phyloP scores from a whole-genome alignment of 192 early-diverging fungal genomes.

The Coemansia sp. region DNA sequence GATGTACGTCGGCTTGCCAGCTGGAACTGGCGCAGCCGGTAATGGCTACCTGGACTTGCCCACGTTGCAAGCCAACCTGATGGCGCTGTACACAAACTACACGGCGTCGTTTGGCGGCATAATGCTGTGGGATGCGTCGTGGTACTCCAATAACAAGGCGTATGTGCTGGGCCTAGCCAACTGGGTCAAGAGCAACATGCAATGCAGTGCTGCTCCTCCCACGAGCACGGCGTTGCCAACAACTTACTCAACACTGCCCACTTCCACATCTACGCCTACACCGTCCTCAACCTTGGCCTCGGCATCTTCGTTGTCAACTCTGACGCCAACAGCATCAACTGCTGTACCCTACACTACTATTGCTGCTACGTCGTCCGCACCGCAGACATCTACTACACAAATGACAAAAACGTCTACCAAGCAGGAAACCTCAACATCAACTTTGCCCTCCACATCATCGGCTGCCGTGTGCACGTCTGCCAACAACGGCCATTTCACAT shows the following conservation, averaged over 20 bases:
- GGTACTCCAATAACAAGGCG: conserved; percentile 59
- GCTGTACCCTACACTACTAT: not conserved
- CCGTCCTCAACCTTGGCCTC: not conserved
- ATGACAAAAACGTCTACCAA: not conserved
- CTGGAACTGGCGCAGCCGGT: conserved; percentile 58
- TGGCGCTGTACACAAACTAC: conserved; percentile 54
- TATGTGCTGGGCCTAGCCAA: conserved; percentile 34
- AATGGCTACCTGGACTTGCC: conserved; percentile 62
- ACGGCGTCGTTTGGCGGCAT: conserved; percentile 68
- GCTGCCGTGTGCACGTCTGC: not conserved
- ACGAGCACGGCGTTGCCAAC: conserved; percentile 13
- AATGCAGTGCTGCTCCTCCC: conserved; percentile 12
- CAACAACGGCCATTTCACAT: not conserved
- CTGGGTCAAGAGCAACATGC: conserved; percentile 48
- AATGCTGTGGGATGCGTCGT: conserved; percentile 77
- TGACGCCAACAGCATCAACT: not conserved
- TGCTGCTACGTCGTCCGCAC: not conserved
- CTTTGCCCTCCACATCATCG: not conserved
- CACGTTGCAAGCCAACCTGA: conserved; percentile 46
- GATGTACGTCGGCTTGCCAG: conserved; percentile 68
- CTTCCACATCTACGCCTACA: not conserved
- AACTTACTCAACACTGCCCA: not conserved
- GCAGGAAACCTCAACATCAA: not conserved
- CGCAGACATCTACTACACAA: not conserved
- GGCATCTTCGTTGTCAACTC: too few species aligned